Evolutionary conservation across 257 asterid species (phyloP), one percentile per base, ranked within the genome.

Genomic region (Thymus mandschuricus): DNA sequence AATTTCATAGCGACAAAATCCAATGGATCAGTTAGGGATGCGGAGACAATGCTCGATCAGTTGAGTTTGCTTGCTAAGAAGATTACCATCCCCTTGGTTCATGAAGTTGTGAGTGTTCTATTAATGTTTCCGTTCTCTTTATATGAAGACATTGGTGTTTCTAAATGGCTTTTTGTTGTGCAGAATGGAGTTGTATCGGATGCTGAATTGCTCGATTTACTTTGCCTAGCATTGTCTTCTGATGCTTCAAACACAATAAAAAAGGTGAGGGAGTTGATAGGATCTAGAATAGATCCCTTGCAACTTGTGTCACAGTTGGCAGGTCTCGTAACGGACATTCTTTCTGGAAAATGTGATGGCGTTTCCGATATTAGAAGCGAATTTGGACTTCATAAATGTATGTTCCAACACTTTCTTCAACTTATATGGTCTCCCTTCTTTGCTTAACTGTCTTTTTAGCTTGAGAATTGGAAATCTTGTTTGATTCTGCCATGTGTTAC

Each of bases 11-110:
- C 97, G 48, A 70, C 78, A 45, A 92, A 88, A 70, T 85, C 99
- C 10, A 83, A 74, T 69, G 97, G 98, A 56, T 95, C 99, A 10
- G 75, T 95, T 35, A 83, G 99, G 57, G 98, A 95, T 71, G 97
- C 98, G 2, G 96, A 89, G 71, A 95, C 86, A 89, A 86, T 82
- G 90, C 98, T 95, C 45, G 99, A 95, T 70, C 99, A 95, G 82
- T 79, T 88, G 71, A 87, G 97, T 79, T 81, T 95, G 87, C 88
- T 95, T 13, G 95, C 92, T 11, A 89, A 85, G 86, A 89, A 83
- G 82, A 95, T 95, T 35, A 85, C 92, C 0, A 41, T 80, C 76
- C 45, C 98, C 3, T 85, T 95, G 80, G 89, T 89, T 66, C 86
- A 83, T 76, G 99, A 95, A 82, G 83, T 88, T 33, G 99, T 95